Conservation (phyloP, 2,329 filamentous ascomycete genomes). For the Didymella segeticola region DNA sequence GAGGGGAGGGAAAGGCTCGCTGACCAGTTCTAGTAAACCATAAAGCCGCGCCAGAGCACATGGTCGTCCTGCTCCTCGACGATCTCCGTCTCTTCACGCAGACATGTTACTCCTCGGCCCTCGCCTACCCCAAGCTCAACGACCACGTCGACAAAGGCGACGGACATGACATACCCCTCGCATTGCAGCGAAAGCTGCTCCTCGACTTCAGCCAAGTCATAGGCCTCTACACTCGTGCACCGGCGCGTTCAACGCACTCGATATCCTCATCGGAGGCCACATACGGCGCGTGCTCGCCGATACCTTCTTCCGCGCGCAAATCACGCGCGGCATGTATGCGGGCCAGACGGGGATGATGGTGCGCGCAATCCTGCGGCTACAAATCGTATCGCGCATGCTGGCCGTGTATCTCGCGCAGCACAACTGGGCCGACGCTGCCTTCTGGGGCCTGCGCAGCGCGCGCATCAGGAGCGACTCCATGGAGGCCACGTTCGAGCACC, state of each 20-base stretch:
- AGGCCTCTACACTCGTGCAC: conserved; percentile 53
- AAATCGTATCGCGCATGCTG: conserved; percentile 60
- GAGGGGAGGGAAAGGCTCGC: too few species aligned
- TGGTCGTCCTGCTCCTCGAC: conserved; percentile 52
- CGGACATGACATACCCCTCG: conserved; percentile 50
- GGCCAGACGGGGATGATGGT: conserved; percentile 57
- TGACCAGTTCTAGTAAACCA: too few species aligned
- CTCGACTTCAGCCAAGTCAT: conserved; percentile 59
- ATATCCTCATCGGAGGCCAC: conserved; percentile 58
- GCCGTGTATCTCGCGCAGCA: conserved; percentile 55
- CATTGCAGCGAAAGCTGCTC: conserved; percentile 54
- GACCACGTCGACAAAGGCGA: conserved; percentile 34
- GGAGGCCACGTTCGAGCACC: conserved; percentile 53
- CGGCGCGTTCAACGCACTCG: conserved; percentile 59
- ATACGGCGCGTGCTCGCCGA: conserved; percentile 59
- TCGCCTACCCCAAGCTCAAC: conserved; percentile 59
- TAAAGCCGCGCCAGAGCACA: conserved; percentile 36
- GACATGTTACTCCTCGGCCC: conserved; percentile 61
- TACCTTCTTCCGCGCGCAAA: conserved; percentile 54
- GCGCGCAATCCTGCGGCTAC: conserved; percentile 58
- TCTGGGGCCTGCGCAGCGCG: conserved; percentile 63
- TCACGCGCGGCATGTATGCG: conserved; percentile 50
- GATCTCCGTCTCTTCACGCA: conserved; percentile 58
- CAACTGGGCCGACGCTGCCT: conserved; percentile 54
- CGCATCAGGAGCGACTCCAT: conserved; percentile 56